A percentile compares a stretch with the other conserved stretches of the same genome.
phyloP scores from a whole-genome alignment of 108 stramenopile species.

The Thalassiosira profunda region DNA sequence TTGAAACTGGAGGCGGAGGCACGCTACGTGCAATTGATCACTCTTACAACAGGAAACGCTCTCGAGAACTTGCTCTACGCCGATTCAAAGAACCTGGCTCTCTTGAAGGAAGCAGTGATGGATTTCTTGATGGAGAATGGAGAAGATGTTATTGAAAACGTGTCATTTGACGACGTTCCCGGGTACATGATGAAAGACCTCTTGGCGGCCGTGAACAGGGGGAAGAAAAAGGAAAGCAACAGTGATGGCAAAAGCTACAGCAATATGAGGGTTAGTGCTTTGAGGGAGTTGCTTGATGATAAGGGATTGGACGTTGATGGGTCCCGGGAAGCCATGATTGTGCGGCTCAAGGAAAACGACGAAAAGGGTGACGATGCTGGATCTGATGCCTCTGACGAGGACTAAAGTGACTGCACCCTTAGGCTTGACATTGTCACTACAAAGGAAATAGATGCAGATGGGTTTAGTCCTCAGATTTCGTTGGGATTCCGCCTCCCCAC shows the following conservation, averaged over 20 bases:
- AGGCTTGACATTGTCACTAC: too few species aligned
- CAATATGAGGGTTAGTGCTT: neutral
- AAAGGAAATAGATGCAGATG: too few species aligned
- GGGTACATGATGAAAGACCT: neutral
- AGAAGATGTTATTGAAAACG: neutral
- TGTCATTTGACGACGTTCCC: neutral
- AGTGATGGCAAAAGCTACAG: constrained; percentile 1
- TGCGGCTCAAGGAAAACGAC: too few species aligned
- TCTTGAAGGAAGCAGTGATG: constrained; percentile 17
- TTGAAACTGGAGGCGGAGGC: constrained; percentile 24
- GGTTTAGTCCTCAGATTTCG: too few species aligned
- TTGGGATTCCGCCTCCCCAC: constrained; percentile 55
- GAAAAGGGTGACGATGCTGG: too few species aligned
- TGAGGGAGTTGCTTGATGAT: neutral
- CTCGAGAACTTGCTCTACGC: constrained; percentile 8
- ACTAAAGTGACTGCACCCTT: too few species aligned
- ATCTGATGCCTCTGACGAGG: too few species aligned
- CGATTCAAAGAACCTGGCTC: constrained; percentile 2
- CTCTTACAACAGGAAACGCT: constrained; percentile 1
- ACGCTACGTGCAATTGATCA: neutral
- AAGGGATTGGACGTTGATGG: constrained; percentile 7
- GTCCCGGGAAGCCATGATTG: neutral
- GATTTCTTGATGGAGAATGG: constrained; percentile 19
- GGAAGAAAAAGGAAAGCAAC: neutral
- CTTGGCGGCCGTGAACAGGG: neutral